Conservation (phyloP, 2,329 filamentous ascomycete species). For the Ophiostoma australiae region DNA sequence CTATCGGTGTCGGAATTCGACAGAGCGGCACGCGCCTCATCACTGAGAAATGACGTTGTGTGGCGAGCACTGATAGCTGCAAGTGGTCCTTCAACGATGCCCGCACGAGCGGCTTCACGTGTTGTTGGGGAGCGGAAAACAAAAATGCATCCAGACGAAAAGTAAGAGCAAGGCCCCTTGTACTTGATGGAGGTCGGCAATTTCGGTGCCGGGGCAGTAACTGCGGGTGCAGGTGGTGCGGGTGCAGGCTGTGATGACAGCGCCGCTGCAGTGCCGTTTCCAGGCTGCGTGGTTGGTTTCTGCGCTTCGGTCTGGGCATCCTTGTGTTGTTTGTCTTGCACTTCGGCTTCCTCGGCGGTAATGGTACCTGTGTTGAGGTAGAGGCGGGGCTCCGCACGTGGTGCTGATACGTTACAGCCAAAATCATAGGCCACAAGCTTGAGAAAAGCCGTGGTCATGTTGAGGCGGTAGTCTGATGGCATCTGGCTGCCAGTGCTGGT, state of each 20-base stretch:
- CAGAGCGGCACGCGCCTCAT: not conserved
- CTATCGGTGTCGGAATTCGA: constrained; percentile 30
- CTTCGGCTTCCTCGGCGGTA: constrained; percentile 9
- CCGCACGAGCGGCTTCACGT: constrained; percentile 55
- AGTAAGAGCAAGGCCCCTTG: constrained; percentile 45
- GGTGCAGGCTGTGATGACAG: not conserved
- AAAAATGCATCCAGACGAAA: constrained; percentile 55
- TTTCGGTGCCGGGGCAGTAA: not conserved
- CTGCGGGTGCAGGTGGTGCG: not conserved
- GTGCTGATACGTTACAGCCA: constrained; percentile 54
- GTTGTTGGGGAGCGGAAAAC: constrained; percentile 56
- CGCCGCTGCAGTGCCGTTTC: not conserved
- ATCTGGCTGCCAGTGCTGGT: constrained; percentile 51
- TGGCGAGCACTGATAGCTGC: constrained; percentile 56
- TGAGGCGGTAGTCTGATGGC: constrained; percentile 54
- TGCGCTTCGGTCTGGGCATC: not conserved
- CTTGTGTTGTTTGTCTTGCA: constrained; percentile 11
- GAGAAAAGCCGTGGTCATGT: constrained; percentile 54
- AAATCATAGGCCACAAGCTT: constrained; percentile 64
- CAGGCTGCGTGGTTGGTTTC: not conserved
- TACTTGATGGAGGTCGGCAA: not conserved
- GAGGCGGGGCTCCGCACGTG: constrained; percentile 56
- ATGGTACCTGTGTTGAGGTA: constrained; percentile 39
- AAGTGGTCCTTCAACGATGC: constrained; percentile 58
- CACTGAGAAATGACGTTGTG: constrained; percentile 45